Conservation (phyloP, 306 rosid species). For the Gleditsia sinensis region DNA sequence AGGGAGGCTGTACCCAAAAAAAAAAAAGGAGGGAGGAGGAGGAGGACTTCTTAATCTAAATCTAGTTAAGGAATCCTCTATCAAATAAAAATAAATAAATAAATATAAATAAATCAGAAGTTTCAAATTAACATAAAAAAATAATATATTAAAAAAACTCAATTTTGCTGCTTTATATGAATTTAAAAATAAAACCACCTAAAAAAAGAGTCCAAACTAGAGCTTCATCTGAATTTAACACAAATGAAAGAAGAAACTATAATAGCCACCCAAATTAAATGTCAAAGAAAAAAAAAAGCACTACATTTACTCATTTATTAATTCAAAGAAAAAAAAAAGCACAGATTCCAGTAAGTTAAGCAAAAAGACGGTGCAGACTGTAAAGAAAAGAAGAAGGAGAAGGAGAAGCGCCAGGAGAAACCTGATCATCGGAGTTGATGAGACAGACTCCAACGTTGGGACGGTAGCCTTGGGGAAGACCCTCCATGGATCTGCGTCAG, state of each 20-base stretch:
- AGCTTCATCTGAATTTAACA: too few species aligned
- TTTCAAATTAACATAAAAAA: constrained; percentile 5
- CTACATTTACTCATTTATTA: too few species aligned
- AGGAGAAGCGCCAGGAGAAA: too few species aligned
- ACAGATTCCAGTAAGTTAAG: neutral
- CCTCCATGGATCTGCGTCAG: constrained; percentile 60
- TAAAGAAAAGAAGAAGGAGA: neutral
- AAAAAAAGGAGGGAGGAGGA: too few species aligned
- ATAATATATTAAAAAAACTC: neutral
- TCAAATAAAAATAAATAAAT: neutral
- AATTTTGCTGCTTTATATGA: neutral
- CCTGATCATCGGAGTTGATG: constrained; percentile 81
- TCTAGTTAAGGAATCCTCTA: neutral
- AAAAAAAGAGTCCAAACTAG: too few species aligned
- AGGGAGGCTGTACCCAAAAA: too few species aligned
- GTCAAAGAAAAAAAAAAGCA: too few species aligned
- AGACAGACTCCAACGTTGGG: constrained; percentile 99
- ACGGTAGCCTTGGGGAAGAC: constrained; percentile 90
- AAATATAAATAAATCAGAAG: neutral
- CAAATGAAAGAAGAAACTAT: too few species aligned
- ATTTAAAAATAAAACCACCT: too few species aligned
- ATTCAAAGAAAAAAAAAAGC: neutral
- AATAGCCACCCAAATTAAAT: too few species aligned
- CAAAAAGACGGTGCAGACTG: too few species aligned
- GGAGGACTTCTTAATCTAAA: too few species aligned